phyloP scores from a whole-genome alignment of 2,329 filamentous ascomycete genomes.

The Pseudocercospora macadamiae region DNA sequence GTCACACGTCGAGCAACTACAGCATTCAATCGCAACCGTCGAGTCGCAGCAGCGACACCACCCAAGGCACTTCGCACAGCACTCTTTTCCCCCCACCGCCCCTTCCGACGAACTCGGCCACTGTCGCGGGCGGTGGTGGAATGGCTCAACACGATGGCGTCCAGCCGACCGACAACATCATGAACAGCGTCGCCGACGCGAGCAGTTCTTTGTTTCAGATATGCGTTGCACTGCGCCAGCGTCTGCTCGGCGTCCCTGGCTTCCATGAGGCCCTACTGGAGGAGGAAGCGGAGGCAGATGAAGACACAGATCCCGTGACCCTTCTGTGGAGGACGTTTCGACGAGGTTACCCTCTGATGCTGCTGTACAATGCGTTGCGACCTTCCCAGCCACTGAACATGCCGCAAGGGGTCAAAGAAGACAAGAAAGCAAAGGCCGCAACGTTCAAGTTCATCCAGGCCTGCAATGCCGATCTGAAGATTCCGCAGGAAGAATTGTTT shows the following conservation, averaged over 20 bases:
- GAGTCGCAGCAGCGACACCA: conserved; percentile 52
- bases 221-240: conserved; percentile 80
- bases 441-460: conserved; percentile 92
- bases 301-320: conserved; percentile 79
- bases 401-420: conserved; percentile 59
- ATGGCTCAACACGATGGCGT: conserved; percentile 57
- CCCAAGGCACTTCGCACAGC: conserved; percentile 48
- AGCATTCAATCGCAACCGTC: conserved; percentile 52
- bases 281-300: conserved; percentile 69
- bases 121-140: conserved; percentile 33
- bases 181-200: conserved; percentile 94
- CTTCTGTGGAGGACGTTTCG: conserved; percentile 87
- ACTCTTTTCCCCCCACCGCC: conserved; percentile 47
- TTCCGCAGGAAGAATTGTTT: conserved; percentile 82
- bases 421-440: conserved; percentile 81
- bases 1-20: conserved; percentile 50
- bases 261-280: conserved; percentile 76
- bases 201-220: conserved; percentile 93
- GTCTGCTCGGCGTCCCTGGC: conserved; percentile 78
- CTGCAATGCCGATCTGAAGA: conserved; percentile 78
- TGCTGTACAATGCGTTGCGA: conserved; percentile 83
- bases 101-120: conserved; percentile 32
- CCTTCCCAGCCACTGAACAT: conserved; percentile 64
- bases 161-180: conserved; percentile 85
- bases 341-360: conserved; percentile 79